Evolutionary conservation across 1,284 basidiomycete species (phyloP), one percentile per base, ranked within the genome.

Genomic region (Cryptococcus sp.): DNA sequence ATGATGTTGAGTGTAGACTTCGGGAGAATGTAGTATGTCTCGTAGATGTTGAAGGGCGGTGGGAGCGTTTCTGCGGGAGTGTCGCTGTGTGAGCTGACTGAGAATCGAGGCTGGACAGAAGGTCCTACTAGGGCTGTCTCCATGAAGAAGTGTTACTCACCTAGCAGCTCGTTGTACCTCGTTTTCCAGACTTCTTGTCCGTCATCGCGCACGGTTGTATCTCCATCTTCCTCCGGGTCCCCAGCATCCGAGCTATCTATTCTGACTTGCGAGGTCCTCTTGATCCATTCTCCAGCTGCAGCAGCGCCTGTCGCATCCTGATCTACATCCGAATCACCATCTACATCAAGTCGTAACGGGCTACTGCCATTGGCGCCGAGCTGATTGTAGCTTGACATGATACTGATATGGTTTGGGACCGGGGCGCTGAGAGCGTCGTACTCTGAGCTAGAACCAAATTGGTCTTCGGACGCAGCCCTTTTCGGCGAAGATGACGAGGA

Each of bases 391-490:
- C 41, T 19, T 25, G 47, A 17, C 50, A 57, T 60, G 25, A 54
- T 60, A 47, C 11, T 47, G 25, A 46, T 55, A n/a, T 41, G 43
- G 38, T 53, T 55, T 35, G 47, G 19, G 23, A 30, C 49, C 5
- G 47, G 41, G 38, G 30, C 30, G 30, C 50, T 54, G 27, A 58
- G 53, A 39, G 48, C 45, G 45, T 42, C 56, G 49, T 35, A 61
- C 23, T 57, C 68, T 50, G 55, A 70, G 50, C 66, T 68, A 8
- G 61, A 67, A 30, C 62, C 52, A 48, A 65, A 67, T 30, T 66
- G 60, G 51, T 78, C 75, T 60, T 79, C 77, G 3, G 76, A 78
- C 11, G 71, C 72, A 8, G 77, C 74, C 43, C 76, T 63, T 67
- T 79, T 78, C 2, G 75, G 71, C 13, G 71, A 72, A 8, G 70